Conservation (phyloP, 768 basidiomycete species). For the Vararia minispora region DNA sequence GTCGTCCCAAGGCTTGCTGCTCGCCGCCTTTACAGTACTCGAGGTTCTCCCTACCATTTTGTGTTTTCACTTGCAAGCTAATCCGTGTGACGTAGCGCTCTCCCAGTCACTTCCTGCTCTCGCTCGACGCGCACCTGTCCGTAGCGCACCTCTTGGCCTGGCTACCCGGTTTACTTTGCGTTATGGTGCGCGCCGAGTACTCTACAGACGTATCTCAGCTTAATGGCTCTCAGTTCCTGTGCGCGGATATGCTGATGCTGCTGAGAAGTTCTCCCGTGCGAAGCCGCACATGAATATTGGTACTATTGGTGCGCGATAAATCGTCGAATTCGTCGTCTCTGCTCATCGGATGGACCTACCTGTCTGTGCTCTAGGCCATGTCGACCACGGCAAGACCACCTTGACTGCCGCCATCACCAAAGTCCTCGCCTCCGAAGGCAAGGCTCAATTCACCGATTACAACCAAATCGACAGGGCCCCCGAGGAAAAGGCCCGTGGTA, state of each 20-base stretch:
- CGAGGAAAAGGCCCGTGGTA: constrained; percentile 98
- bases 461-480: constrained; percentile 97
- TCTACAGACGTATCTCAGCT: too few species aligned
- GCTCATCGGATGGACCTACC: neutral
- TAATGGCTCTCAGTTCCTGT: constrained; percentile 29
- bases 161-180: neutral
- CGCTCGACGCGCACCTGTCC: constrained; percentile 3
- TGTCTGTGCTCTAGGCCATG: constrained; percentile 49
- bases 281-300: constrained; percentile 96
- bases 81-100: constrained; percentile 5
- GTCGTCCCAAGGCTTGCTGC: constrained; percentile 8
- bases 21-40: constrained; percentile 7
- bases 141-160: constrained; percentile 1
- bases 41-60: neutral
- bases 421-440: constrained; percentile 68
- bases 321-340: neutral
- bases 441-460: constrained; percentile 88
- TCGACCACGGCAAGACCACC: constrained; percentile 98
- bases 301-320: constrained; percentile 90
- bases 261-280: constrained; percentile 47
- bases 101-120: constrained; percentile 8
- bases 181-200: constrained; percentile 1
- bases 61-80: neutral
- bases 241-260: constrained; percentile 67
- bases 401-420: constrained; percentile 94